Base-by-base conservation (phyloP, 2,329 filamentous ascomycete species). In the Hymenoscyphus occultus region DNA sequence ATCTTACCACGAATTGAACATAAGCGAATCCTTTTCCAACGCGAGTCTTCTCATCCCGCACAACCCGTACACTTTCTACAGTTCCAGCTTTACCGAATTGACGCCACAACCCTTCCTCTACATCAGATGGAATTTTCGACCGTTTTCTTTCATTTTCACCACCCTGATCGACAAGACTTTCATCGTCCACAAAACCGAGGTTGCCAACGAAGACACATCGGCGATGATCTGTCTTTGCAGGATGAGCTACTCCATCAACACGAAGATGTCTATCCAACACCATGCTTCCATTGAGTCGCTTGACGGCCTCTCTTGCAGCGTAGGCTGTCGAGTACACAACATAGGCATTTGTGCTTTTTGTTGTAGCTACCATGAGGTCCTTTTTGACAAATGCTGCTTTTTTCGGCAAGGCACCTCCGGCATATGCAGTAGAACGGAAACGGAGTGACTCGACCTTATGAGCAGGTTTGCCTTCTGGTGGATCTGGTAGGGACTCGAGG, bases 11-110 rank as follows among this genome's bases (percentile, higher is more conserved):
- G 78, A 99, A 99, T 75, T 99, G 95, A 16, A 99, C 94, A 74
- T 99, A 99, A 68, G 96, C 96, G 75, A 99, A 92, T 4, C 95
- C 95, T 77, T 99, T 99, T 73, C 95, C 93, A 39, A 99, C 92
- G 60, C 96, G 87, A 7, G 96, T 99, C 71, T 90, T 90, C 68
- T 91, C 83, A 74, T 99, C 95, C 63, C 95, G 88, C 60, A 97
- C 86, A 22, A 99, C 93, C 40, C 95, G 90, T 42, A 99, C 96
- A 74, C 89, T 96, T 78, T 99, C 94, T 13, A 99, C 91, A 69
- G 85, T 90, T 70, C 94, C 93, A 67, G 84, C 88, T 75, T 90
- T 86, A 66, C 83, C 80, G 74, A 96, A 96, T 22, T 90, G 88
- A 57, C 88, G 84, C 93, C 93, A 97, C 1, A 97, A 84, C 5